Base-by-base conservation (phyloP, 208 protist species). In the Trypanosoma conorhini region DNA sequence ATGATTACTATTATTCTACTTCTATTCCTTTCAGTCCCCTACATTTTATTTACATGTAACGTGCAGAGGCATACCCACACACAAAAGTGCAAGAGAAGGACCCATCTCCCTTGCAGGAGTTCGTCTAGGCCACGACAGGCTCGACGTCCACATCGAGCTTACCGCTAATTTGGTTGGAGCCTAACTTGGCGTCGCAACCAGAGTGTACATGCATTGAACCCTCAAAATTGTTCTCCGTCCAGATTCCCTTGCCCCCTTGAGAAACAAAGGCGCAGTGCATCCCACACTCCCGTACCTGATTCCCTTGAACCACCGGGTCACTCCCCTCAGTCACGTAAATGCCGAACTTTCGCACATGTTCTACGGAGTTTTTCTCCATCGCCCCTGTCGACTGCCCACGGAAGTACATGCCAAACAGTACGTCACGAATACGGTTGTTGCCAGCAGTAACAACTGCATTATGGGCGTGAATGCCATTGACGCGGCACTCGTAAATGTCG, bases 401-500 rank as follows among this genome's bases (percentile, higher is more conserved):
- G 64, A 79, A 93, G 81, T 79, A 95, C 5, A 95, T 62, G 54
- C 92, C 92, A 74, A 93, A 95, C 24, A 74, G 55, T 63, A 77
- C 88, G 76, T 93, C 88, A 28, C 87, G 89, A 54, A 96, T 81
- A 58, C 88, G 85, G 73, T 88, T 91, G 54, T 80, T 80, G 15
- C 72, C 74, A 30, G 90, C 44, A 0, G 76, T 57, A 3, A 91
- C 82, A 21, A 33, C 12, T 15, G 80, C 87, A 57, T 74, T 68
- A 24, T 89, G 71, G 15, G 77, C 82, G 22, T 93, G 87, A 3
- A 96, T 66, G 17, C 84, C 89, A 68, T 92, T 90, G 10, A 96
- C 89, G 58, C 92, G 87, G 72, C 86, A 92, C 38, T 89, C 85
- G 67, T 91, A 90, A 63, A 96, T 82, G 69, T 96, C 92, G 12